Evolutionary conservation across 345 rosid genomes (phyloP).

Genomic region (Theobroma cacao): DNA sequence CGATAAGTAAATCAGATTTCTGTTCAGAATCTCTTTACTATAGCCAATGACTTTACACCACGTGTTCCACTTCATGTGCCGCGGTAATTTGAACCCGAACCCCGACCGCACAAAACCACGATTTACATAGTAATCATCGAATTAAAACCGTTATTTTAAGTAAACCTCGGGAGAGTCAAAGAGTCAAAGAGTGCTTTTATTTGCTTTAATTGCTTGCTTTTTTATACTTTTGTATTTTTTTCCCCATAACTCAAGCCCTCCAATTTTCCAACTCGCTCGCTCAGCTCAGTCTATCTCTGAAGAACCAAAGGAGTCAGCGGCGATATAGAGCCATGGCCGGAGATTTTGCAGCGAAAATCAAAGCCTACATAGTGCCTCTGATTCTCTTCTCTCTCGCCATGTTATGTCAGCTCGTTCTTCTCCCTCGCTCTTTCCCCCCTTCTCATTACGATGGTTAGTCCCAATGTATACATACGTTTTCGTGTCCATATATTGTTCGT

Average conservation of each 20-base stretch:
- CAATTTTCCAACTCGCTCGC: not conserved
- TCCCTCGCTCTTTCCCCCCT: constrained; percentile 73
- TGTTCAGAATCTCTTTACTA: not conserved
- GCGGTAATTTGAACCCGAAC: too few species aligned
- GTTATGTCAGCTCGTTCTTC: constrained; percentile 72
- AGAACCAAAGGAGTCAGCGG: not conserved
- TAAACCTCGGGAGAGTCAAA: not conserved
- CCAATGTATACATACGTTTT: not conserved
- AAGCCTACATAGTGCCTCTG: constrained; percentile 62
- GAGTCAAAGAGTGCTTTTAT: not conserved
- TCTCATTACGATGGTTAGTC: constrained; percentile 79
- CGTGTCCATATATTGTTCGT: not conserved
- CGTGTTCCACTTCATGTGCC: not conserved
- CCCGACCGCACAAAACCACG: too few species aligned
- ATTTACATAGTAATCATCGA: not conserved
- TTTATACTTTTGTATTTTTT: not conserved
- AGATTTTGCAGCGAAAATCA: constrained; percentile 30
- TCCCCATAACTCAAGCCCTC: not conserved
- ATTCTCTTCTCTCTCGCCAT: constrained; percentile 54
- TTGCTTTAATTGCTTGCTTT: not conserved
- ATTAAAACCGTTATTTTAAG: not conserved
- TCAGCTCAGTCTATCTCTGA: not conserved
- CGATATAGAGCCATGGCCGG: constrained; percentile 34
- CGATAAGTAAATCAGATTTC: not conserved
- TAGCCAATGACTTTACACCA: not conserved